Conservation (phyloP, 345 rosid species). For the Schrenkiella parvula region DNA sequence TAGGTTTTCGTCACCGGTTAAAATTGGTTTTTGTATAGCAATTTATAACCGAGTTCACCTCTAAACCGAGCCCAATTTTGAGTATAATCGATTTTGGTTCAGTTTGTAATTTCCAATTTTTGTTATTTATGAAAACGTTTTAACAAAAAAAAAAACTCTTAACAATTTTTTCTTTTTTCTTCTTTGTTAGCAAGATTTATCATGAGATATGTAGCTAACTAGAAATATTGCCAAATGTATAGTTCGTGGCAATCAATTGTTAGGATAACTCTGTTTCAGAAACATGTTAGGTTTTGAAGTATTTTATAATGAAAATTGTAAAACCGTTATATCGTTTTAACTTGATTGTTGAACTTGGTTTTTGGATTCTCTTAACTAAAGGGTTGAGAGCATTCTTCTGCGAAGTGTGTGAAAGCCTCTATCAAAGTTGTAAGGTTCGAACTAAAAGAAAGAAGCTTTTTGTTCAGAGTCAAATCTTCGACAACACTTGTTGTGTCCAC, state of each 20-base stretch:
- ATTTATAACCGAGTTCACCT: too few relatives aligned
- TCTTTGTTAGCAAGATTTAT: not conserved
- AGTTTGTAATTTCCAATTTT: too few relatives aligned
- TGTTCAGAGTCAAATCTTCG: not conserved
- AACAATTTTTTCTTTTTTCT: not conserved
- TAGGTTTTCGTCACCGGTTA: too few relatives aligned
- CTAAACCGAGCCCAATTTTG: too few relatives aligned
- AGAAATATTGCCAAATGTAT: not conserved
- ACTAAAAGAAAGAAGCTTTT: not conserved
- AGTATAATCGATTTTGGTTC: too few relatives aligned
- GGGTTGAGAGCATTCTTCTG: not conserved
- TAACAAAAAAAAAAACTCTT: too few relatives aligned
- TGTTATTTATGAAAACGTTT: too few relatives aligned
- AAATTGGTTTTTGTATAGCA: too few relatives aligned
- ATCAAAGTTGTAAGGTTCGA: not conserved
- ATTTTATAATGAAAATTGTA: not conserved
- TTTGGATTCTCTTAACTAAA: not conserved
- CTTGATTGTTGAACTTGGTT: not conserved
- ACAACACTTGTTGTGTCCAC: not conserved
- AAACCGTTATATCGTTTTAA: not conserved
- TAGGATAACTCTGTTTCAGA: not conserved
- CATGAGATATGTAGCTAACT: not conserved
- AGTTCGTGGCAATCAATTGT: not conserved
- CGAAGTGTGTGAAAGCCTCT: not conserved
- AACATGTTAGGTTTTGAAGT: not conserved